phyloP scores from a whole-genome alignment of 2,329 filamentous ascomycete species.

The Parasarocladium wereldwijsianum region DNA sequence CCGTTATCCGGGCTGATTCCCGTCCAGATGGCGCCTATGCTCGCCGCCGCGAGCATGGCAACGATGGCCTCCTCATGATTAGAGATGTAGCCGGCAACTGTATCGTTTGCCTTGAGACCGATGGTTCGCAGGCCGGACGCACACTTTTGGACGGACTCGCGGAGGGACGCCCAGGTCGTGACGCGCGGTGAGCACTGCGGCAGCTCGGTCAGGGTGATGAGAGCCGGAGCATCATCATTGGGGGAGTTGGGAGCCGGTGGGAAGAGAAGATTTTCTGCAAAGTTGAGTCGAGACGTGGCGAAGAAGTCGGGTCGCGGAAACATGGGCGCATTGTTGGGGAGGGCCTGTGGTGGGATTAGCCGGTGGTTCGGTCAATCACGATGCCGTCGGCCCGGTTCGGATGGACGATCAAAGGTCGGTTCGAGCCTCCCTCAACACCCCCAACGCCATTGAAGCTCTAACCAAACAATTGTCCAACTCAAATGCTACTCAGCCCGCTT shows the following conservation, averaged over 20 bases:
- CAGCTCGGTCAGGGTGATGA: conserved; percentile 69
- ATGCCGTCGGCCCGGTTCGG: too few species aligned
- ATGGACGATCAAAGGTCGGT: too few species aligned
- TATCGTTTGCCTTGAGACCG: conserved; percentile 41
- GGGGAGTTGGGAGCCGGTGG: conserved; percentile 31
- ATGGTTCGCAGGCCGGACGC: conserved; percentile 53
- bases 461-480: too few species aligned
- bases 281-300: conserved; percentile 65
- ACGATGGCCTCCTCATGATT: conserved; percentile 82
- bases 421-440: too few species aligned
- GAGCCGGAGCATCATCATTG: conserved; percentile 47
- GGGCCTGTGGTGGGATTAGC: conserved; percentile 33
- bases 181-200: conserved; percentile 33
- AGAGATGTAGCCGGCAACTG: conserved; percentile 64
- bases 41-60: conserved; percentile 71
- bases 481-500: too few species aligned
- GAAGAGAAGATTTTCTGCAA: conserved; percentile 87
- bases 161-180: conserved; percentile 63
- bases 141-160: conserved; percentile 62
- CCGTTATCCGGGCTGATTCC: conserved; percentile 87
- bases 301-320: conserved; percentile 87
- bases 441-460: too few species aligned
- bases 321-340: conserved; percentile 54
- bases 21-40: conserved; percentile 83
- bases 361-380: background rate